Evolutionary conservation across 805 yeast species (phyloP).

Genomic region (Scheffersomyces stipitis): DNA sequence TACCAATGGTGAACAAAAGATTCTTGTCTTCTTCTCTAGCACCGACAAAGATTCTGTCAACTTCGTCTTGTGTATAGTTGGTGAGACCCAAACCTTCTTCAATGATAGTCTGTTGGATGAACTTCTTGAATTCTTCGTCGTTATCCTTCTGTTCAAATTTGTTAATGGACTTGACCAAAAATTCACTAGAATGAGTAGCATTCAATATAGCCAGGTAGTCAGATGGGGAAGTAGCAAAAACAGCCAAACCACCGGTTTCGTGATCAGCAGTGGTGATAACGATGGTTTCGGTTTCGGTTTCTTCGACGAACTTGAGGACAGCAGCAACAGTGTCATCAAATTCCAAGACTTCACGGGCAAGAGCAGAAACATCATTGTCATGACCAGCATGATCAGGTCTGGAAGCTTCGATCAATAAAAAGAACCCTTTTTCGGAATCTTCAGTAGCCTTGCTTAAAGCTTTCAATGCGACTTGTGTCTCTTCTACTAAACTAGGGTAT

Average conservation of each 20-base stretch:
- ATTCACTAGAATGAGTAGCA: constrained; percentile 77
- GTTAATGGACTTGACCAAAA: constrained; percentile 47
- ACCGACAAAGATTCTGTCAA: constrained; percentile 15
- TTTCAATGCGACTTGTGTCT: constrained; percentile 67
- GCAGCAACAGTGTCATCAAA: constrained; percentile 77
- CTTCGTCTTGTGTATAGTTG: constrained; percentile 55
- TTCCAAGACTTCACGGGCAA: constrained; percentile 83
- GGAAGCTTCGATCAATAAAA: constrained; percentile 82
- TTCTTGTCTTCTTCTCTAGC: too few species aligned
- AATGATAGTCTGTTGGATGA: constrained; percentile 52
- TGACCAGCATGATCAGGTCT: constrained; percentile 95
- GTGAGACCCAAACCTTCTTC: constrained; percentile 61
- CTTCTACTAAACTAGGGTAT: constrained; percentile 77
- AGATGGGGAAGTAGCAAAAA: constrained; percentile 68
- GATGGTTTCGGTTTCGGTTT: constrained; percentile 68
- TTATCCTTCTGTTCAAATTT: constrained; percentile 23
- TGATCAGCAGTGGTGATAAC: constrained; percentile 84
- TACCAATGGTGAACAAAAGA: constrained; percentile 44
- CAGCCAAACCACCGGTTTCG: constrained; percentile 88
- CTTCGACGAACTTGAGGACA: constrained; percentile 65
- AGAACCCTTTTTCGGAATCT: constrained; percentile 80
- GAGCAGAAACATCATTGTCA: constrained; percentile 88
- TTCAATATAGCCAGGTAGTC: constrained; percentile 65
- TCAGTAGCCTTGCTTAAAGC: constrained; percentile 63
- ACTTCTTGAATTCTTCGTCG: constrained; percentile 31